Base-by-base conservation (phyloP, 1,284 basidiomycete species). In the Cryptococcus maquisensis region DNA sequence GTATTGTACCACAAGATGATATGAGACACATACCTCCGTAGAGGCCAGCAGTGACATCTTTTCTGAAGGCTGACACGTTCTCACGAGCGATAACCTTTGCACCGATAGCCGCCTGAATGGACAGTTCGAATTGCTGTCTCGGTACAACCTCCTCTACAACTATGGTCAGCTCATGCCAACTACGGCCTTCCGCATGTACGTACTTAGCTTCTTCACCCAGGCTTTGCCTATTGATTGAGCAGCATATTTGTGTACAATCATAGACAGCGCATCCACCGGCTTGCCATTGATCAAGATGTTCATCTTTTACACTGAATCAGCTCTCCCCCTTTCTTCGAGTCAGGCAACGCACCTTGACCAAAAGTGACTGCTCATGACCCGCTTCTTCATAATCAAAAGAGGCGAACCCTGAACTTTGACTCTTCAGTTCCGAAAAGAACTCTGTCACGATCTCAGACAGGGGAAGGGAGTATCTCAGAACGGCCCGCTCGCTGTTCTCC, bases 381-480 rank as follows among this genome's bases (percentile, higher is more conserved):
- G 85, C 90, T 73, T 93, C 87, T 71, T 96, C 92, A 64, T 96
- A 97, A 68, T 95, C 91, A 68, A 95, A 93, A 66, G 88, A 90
- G 9, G 91, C 91, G 71, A 92, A 95, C 21, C 91, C 91, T 3
- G 90, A 93, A 66, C 88, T 92, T 45, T 68, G 60, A 58, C 73
- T 86, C 77, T 97, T 97, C 53, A 97, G 80, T 64, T 87, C 85
- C 65, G 93, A 89, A 71, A 94, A 96, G 74, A 97, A 97, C 73
- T 90, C 86, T 2, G 88, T 90, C 6, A 97, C 90, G 54, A 97
- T 89, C 74, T 94, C 91, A 0, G 72, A 58, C 57, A 97, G 78
- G 9, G 93, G 93, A n/a, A 97, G 73, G 6, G 79, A 81, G 65
- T 90, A 93, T 18, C 83, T 86, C 62, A 96, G 74, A 47, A 94